These are phyloP conservation scores for Paramecium biaurelia DNA, from an alignment of 73 alveolate species.

Conservation along the genomic window DNA sequence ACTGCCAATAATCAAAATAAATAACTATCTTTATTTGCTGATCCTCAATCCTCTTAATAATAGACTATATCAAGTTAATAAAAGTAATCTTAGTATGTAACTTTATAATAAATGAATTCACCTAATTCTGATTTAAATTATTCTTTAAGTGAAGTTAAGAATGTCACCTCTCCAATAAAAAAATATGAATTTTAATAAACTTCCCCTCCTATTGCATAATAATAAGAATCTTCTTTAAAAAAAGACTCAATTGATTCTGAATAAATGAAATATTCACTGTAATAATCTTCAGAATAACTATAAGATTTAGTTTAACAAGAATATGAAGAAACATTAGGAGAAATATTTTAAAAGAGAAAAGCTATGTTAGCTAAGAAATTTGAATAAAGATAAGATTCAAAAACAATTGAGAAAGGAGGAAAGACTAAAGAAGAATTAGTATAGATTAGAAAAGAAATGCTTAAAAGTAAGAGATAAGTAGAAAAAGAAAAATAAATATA, in stretches of 20 bases:
- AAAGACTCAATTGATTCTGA: slow-evolving; percentile 24
- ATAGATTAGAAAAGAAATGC: slow-evolving; percentile 37
- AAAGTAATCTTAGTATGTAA: neutral
- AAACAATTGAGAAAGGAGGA: slow-evolving; percentile 2
- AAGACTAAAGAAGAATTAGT: slow-evolving; percentile 18
- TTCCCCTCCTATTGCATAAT: neutral
- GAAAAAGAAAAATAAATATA: neutral
- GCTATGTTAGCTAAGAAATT: slow-evolving; percentile 19
- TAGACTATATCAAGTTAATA: neutral
- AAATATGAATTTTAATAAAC: neutral
- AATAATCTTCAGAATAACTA: neutral
- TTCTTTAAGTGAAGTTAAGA: slow-evolving; percentile 30
- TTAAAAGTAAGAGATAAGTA: slow-evolving; percentile 16
- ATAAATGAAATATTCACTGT: neutral
- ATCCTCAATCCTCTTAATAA: neutral
- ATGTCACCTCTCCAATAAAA: neutral
- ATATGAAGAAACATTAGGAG: slow-evolving; percentile 43
- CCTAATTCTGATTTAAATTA: slow-evolving; percentile 32
- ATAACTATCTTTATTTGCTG: neutral
- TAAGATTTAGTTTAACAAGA: neutral
- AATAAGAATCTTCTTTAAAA: neutral
- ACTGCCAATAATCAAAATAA: neutral
- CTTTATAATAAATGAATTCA: neutral
- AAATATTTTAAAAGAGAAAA: slow-evolving; percentile 34
- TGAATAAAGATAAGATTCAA: neutral